Evolutionary conservation across 768 basidiomycete genomes (phyloP).

Genomic region (Suillus plorans): DNA sequence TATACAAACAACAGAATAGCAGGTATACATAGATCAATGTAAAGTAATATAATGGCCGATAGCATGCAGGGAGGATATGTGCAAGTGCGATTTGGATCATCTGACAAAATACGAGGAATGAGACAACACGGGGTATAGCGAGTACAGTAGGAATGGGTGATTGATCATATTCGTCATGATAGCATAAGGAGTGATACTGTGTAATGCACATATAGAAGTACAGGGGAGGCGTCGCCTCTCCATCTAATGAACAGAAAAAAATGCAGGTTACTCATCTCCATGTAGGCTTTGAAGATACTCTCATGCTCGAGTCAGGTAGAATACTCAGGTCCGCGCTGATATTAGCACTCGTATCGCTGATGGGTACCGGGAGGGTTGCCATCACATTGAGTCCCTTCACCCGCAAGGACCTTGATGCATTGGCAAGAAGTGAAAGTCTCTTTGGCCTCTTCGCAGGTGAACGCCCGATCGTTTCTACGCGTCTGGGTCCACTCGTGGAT

Average conservation of each 20-base stretch:
- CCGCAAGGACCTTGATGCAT: slow-evolving; percentile 34
- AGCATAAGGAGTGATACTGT: not conserved
- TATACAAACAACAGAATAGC: slow-evolving; percentile 17
- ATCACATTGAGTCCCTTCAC: slow-evolving; percentile 32
- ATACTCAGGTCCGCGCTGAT: slow-evolving; percentile 37
- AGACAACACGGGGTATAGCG: slow-evolving; percentile 14
- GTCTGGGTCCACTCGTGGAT: slow-evolving; percentile 34
- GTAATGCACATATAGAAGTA: slow-evolving; percentile 13
- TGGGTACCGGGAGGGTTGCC: slow-evolving; percentile 33
- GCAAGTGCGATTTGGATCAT: slow-evolving; percentile 5
- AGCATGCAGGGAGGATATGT: slow-evolving; percentile 18
- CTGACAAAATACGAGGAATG: slow-evolving; percentile 10
- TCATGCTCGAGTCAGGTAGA: slow-evolving; percentile 38
- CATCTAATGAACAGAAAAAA: slow-evolving; percentile 13
- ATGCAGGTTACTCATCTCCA: slow-evolving; percentile 49
- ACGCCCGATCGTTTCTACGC: slow-evolving; percentile 39
- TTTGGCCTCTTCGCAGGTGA: slow-evolving; percentile 64
- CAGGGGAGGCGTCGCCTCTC: slow-evolving; percentile 17
- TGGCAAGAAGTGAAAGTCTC: slow-evolving; percentile 53
- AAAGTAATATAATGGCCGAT: slow-evolving; percentile 19
- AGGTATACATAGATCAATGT: slow-evolving; percentile 28
- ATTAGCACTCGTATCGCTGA: slow-evolving; percentile 42
- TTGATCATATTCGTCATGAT: slow-evolving; percentile 1
- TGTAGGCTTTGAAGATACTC: slow-evolving; percentile 45
- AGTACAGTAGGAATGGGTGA: slow-evolving; percentile 7